Base-by-base conservation (phyloP, 2,329 filamentous ascomycete species). In the Zalaria obscura region DNA sequence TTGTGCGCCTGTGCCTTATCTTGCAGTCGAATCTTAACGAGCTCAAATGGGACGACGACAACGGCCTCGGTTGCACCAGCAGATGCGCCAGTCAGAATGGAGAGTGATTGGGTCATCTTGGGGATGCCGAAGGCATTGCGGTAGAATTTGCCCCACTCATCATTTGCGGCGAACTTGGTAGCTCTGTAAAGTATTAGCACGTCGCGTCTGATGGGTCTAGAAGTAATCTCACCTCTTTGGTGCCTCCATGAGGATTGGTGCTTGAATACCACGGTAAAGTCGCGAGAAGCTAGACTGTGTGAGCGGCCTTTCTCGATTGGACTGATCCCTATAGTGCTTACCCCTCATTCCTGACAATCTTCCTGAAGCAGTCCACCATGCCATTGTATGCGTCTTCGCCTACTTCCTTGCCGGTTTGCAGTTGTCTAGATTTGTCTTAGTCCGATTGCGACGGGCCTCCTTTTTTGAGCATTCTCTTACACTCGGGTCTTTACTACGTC, bases 401-500 rank as follows among this genome's bases (percentile, higher is more conserved):
- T 35, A 71, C 76, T 7, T 56, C 53, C 51, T 70, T 73, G 55
- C 80, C 81, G 41, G 82, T 83, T 68, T 95, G 88, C 43, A 95
- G 73, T 66, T 95, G 88, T 62, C 84, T 94, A 55, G 47, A 46
- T 48, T 48, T 50, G 47, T 46, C 59, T 57, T n/a, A 34, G 27
- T 31, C 5, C 27, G 7, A 5, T n/a, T 25, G 2, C 18, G 27
- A 5, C 9, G 39, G 5, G 27, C 18, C 18, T 18, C 18, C 36
- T 31, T 9, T 18, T 36, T 3, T 10, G 18, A n/a, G 7, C 4
- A 6, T 7, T 10, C 11, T 28, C 80, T 74, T 76, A 91, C 83
- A 93, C 83, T 80, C 89, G 75, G 50, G 91, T 96, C 76, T 96
- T 96, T 64, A 96, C 86, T 45, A 98, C 91, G 63, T 98, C 91